phyloP scores from a whole-genome alignment of 106 monocot species.

The Posidonia australis region DNA sequence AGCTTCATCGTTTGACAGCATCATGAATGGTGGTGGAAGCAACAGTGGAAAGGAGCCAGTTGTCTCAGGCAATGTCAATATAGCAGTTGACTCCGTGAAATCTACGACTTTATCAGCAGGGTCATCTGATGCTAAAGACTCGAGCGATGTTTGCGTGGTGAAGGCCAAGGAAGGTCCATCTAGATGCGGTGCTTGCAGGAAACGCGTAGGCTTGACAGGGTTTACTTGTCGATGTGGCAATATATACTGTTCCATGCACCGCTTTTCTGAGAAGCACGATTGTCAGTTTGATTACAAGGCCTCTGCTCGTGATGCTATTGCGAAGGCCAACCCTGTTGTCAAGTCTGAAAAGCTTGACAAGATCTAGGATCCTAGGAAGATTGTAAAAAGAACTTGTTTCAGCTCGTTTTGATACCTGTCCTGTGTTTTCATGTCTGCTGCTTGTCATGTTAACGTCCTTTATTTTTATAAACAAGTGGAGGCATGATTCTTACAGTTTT shows the following conservation, averaged over 20 bases:
- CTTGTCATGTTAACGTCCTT: too few species aligned
- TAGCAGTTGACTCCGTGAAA: constrained; percentile 8
- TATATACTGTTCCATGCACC: constrained; percentile 27
- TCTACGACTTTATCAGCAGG: not conserved
- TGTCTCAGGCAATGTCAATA: constrained; percentile 3
- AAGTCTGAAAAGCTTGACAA: constrained; percentile 48
- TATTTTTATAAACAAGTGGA: too few species aligned
- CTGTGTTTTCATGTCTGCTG: too few species aligned
- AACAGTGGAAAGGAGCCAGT: constrained; percentile 3
- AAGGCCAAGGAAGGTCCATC: constrained; percentile 17
- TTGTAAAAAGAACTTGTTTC: too few species aligned
- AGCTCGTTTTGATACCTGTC: too few species aligned
- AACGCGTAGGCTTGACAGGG: constrained; percentile 38
- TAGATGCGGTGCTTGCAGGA: constrained; percentile 28
- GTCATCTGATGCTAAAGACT: not conserved
- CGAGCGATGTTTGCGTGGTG: constrained; percentile 2
- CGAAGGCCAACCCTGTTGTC: constrained; percentile 42
- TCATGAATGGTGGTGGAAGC: constrained; percentile 19
- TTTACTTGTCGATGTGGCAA: constrained; percentile 40
- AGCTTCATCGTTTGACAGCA: constrained; percentile 26
- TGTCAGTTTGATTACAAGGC: constrained; percentile 33
- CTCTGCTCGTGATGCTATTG: constrained; percentile 25
- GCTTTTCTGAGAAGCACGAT: constrained; percentile 43
- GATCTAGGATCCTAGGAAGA: constrained; percentile 23
- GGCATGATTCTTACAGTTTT: too few species aligned